A percentile compares a stretch with the other conserved stretches of the same genome.
phyloP scores from a whole-genome alignment of 495 filamentous ascomycete genomes.

The Talaromyces liani region DNA sequence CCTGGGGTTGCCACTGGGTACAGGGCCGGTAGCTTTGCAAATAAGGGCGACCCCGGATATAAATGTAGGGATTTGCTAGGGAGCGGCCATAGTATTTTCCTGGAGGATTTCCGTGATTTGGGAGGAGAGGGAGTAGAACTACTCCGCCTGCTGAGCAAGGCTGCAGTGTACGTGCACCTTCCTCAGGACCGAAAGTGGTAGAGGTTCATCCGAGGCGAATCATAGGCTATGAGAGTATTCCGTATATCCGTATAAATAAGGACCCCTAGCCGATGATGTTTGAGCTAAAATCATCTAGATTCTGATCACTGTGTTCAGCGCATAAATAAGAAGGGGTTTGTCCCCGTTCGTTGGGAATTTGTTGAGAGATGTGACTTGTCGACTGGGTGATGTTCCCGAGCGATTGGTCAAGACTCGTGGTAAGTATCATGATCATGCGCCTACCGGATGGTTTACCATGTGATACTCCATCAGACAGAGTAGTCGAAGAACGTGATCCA shows the following conservation, averaged over 20 bases:
- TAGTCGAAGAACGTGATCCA: neutral
- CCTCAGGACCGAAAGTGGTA: neutral
- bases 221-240: too few relatives aligned
- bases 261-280: neutral
- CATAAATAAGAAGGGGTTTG: too few relatives aligned
- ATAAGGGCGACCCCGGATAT: neutral
- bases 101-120: neutral
- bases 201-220: neutral
- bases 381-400: neutral
- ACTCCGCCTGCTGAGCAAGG: neutral
- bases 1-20: constrained; percentile 16
- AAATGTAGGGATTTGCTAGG: neutral
- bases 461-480: neutral
- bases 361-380: neutral
- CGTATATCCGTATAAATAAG: neutral
- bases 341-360: neutral
- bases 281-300: neutral
- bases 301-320: neutral
- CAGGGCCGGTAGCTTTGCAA: neutral
- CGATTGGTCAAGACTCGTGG: neutral
- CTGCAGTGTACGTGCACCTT: neutral
- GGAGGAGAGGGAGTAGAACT: neutral
- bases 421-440: neutral
- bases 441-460: neutral
- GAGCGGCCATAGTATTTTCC: neutral